phyloP scores from a whole-genome alignment of 139 green algal genomes.

The Chlorella sp. region DNA sequence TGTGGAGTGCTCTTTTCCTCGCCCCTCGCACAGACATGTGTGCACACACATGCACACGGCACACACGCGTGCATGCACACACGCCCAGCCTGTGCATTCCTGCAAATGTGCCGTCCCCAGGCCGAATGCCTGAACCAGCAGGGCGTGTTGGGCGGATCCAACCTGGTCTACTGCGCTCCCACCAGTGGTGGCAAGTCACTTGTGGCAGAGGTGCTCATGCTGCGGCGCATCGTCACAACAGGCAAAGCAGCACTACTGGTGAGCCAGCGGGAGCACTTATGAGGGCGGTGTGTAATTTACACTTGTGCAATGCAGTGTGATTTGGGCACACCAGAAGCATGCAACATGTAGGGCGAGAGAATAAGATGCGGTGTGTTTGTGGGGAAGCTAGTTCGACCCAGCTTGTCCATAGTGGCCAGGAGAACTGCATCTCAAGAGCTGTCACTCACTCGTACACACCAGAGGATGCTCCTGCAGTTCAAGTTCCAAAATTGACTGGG shows the following conservation, averaged over 20 bases:
- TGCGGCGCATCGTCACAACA: slow-evolving; percentile 43
- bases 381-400: no score
- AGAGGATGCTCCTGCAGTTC: no score
- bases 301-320: no score
- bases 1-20: not conserved
- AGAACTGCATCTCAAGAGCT: no score
- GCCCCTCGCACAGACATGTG: not conserved
- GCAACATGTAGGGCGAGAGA: no score
- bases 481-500: no score
- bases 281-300: no score
- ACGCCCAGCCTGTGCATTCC: not conserved
- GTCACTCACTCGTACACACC: no score
- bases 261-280: no score
- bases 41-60: not conserved
- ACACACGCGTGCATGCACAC: not conserved
- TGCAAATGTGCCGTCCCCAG: not conserved
- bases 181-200: slow-evolving; percentile 43
- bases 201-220: slow-evolving; percentile 53
- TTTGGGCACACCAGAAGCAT: no score
- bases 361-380: no score
- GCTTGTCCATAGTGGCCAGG: no score
- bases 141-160: slow-evolving; percentile 26
- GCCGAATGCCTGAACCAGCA: not conserved
- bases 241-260: slow-evolving; percentile 44
- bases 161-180: slow-evolving; percentile 84